Base-by-base conservation (phyloP, 2,329 filamentous ascomycete genomes). In the Fusarium aywerte region DNA sequence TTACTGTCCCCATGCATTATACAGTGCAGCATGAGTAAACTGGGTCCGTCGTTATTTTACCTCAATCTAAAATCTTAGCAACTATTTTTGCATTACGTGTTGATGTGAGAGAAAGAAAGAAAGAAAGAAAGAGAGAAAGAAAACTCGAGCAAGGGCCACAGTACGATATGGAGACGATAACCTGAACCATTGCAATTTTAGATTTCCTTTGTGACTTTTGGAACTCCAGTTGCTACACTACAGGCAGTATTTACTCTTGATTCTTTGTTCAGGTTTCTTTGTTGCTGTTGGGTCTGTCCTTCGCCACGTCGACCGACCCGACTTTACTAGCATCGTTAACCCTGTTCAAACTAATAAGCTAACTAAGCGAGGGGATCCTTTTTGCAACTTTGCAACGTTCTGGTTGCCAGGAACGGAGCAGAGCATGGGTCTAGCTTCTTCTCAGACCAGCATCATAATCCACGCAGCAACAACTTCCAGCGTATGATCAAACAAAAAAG, bases 51-150 rank as follows among this genome's bases (percentile, higher is more conserved):
- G 8, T 47, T 39, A 44, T 58, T 50, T 56, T 18, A 38, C 31
- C 45, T 53, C 58, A 59, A 54, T 53, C 58, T 59, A 53, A 44
- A 64, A 57, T 65, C 59, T 54, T 59, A 43, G 21, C 11, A 49
- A 25, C 25, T n/a, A 21, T 40, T n/a, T 20, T 43, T 29, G 29
- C 12, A 33, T 49, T 49, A 27, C 21, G 32, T 38, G 32, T 27
- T 48, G 23, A 25, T 48, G 29, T 36, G 45, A 12, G 23, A 49
- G 16, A 27, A 20, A n/a, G n/a, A n/a, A n/a, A n/a, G n/a, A n/a
- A n/a, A n/a, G 45, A 12, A n/a, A 49, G 16, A 27, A 20, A n/a
- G n/a, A n/a, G n/a, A n/a, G n/a, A 43, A 43, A 18, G 23, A 43
- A 43, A 25, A 43, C 40, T 43, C 23, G 32, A 49, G 45, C 45